Base-by-base conservation (phyloP, 176 grass and related monocot genomes). In the Eleusine coracana region DNA sequence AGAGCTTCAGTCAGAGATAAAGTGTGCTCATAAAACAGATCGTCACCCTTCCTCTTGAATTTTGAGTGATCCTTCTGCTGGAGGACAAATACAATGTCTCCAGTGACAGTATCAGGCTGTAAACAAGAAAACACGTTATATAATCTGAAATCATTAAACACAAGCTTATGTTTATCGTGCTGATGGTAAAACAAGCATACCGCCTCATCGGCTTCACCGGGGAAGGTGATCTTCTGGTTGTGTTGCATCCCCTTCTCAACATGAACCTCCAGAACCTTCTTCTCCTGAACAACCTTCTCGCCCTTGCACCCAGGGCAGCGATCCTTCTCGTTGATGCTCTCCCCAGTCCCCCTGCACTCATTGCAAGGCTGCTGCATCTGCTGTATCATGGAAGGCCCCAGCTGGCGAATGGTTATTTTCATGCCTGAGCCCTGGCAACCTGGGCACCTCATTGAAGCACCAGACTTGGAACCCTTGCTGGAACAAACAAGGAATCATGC, bases 191-290 rank as follows among this genome's bases (percentile, higher is more conserved):
- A 68, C 31, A 75, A 82, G 18, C 92, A 49, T 93, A 98, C 96
- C 74, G 93, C 91, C 81, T 98, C 96, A 78, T 98, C 96, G 59
- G 96, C 96, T 86, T 98, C 96, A 49, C 96, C 96, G 70, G 96
- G 92, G 93, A 98, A 98, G 63, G 92, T 98, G 69, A 98, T 91
- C 89, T 95, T 98, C 80, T 98, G 92, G 54, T 76, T 84, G 76
- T 93, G 92, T 56, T 95, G 92, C 96, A 98, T 98, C 45, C 96
- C 96, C 89, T 98, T 98, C 85, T 98, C 96, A 27, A 95, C 96
- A 5, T 86, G 84, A 34, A 98, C 92, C 77, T 98, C 90, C n/a
- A 98, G 64, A 70, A 98, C 96, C 77, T 98, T 98, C 89, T 95
- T 98, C 87, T 98, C 96, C 73, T 95, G 96, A 70, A 78, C 72